A percentile compares a stretch with the other conserved stretches of the same genome.
phyloP scores from a whole-genome alignment of 1,139 yeast species.

The Geotrichum fermentans region DNA sequence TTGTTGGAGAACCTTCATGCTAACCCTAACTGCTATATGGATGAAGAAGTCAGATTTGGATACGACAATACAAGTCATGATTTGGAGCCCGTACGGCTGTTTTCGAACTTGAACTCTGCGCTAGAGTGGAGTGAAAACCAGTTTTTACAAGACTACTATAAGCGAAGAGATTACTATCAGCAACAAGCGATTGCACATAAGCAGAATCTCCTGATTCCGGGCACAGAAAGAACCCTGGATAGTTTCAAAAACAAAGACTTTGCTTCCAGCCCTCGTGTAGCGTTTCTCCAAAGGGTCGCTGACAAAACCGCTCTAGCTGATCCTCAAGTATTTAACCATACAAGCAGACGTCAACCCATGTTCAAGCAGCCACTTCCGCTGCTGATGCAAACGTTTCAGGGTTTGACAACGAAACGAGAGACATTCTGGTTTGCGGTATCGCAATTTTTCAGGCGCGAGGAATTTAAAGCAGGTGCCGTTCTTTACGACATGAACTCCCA shows the following conservation, averaged over 20 bases:
- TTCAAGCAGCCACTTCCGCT: conserved; percentile 61
- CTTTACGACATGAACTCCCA: conserved; percentile 33
- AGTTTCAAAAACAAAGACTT: conserved; percentile 19
- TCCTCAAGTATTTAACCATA: conserved; percentile 22
- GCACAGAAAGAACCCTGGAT: conserved; percentile 20
- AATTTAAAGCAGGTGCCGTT: conserved; percentile 45
- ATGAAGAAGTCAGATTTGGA: conserved; percentile 12
- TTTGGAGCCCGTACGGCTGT: conserved; percentile 48
- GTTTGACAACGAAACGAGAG: conserved; percentile 55
- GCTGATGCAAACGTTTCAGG: conserved; percentile 64
- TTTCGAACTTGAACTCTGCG: conserved; percentile 75
- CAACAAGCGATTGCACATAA: conserved; percentile 19
- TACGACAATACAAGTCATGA: not conserved
- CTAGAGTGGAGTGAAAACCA: conserved; percentile 96
- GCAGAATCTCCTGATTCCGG: conserved; percentile 21
- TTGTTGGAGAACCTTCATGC: conserved; percentile 45
- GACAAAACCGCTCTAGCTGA: conserved; percentile 46
- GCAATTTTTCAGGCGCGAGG: conserved; percentile 49
- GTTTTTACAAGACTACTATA: conserved; percentile 64
- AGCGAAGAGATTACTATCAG: conserved; percentile 32
- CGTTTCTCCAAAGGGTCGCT: conserved; percentile 60
- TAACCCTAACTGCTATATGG: not conserved
- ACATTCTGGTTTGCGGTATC: conserved; percentile 60
- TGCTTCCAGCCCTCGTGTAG: conserved; percentile 59
- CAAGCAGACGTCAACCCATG: conserved; percentile 30